Conservation (phyloP, 805 yeast species). For the Myxozyma neotropica region DNA sequence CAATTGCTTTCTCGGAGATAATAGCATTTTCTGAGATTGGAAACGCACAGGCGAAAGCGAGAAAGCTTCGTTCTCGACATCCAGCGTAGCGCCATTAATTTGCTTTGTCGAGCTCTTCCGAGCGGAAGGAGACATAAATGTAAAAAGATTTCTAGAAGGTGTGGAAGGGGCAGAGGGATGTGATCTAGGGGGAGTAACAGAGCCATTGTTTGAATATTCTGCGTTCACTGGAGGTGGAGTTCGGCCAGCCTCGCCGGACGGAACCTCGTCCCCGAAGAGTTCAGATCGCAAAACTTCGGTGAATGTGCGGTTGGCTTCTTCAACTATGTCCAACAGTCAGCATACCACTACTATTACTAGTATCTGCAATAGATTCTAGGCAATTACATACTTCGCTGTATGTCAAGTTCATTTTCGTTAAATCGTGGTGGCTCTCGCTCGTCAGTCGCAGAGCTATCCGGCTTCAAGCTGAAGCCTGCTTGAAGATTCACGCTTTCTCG, state of each 20-base stretch:
- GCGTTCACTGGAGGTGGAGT: constrained; percentile 35
- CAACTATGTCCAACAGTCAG: constrained; percentile 46
- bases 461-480: constrained; percentile 71
- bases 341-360: no score
- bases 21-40: constrained; percentile 75
- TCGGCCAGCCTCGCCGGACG: constrained; percentile 45
- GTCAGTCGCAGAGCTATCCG: constrained; percentile 43
- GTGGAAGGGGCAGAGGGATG: constrained; percentile 40
- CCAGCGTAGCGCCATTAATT: constrained; percentile 38
- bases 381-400: constrained; percentile 49
- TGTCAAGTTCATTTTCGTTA: constrained; percentile 59
- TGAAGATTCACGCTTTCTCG: constrained; percentile 84
- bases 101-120: constrained; percentile 50
- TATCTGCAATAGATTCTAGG: no score
- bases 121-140: constrained; percentile 67
- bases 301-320: constrained; percentile 85
- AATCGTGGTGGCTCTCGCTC: constrained; percentile 25
- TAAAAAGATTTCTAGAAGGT: constrained; percentile 61
- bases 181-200: constrained; percentile 28
- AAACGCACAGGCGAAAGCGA: constrained; percentile 85
- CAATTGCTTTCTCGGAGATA: constrained; percentile 80
- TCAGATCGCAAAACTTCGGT: constrained; percentile 85
- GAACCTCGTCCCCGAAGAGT: constrained; percentile 84
- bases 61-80: constrained; percentile 71
- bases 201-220: constrained; percentile 7